phyloP scores from a whole-genome alignment of 2,329 filamentous ascomycete genomes.

The Epichloe aotearoae region DNA sequence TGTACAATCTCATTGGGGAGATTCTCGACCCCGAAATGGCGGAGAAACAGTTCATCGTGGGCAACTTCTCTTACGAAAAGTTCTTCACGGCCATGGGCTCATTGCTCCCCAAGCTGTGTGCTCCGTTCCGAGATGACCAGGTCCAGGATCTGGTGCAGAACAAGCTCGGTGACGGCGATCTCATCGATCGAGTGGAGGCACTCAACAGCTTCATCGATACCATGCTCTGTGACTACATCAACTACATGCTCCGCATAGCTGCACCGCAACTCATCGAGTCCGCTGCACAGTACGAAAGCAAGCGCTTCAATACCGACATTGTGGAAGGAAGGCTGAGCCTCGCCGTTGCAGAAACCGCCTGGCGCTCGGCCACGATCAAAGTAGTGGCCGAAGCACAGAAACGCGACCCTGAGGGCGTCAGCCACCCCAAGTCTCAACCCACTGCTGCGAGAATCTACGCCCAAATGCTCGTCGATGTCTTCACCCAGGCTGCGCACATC shows the following conservation, averaged over 20 bases:
- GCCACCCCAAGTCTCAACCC: conserved; percentile 47
- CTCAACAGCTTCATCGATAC: conserved; percentile 64
- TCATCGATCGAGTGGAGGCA: conserved; percentile 64
- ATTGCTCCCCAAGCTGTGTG: conserved; percentile 66
- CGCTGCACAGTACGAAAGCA: conserved; percentile 60
- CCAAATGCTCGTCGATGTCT: conserved; percentile 61
- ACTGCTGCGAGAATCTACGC: conserved; percentile 60
- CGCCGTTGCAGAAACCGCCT: conserved; percentile 49
- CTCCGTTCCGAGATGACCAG: conserved; percentile 65
- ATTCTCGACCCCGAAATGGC: conserved; percentile 62
- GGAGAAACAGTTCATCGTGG: conserved; percentile 52
- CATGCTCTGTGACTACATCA: conserved; percentile 70
- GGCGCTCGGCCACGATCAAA: conserved; percentile 50
- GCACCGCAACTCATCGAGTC: conserved; percentile 60
- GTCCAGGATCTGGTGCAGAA: conserved; percentile 56
- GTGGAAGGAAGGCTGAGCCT: conserved; percentile 41
- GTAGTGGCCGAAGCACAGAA: conserved; percentile 52
- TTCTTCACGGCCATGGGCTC: conserved; percentile 68
- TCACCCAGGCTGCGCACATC: conserved; percentile 50
- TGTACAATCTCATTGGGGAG: conserved; percentile 63
- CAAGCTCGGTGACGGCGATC: conserved; percentile 44
- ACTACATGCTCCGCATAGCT: conserved; percentile 61
- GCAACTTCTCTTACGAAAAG: conserved; percentile 67
- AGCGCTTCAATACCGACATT: conserved; percentile 53
- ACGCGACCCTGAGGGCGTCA: conserved; percentile 55